Base-by-base conservation (phyloP, 2,329 filamentous ascomycete genomes). In the Clonostachys rosea region DNA sequence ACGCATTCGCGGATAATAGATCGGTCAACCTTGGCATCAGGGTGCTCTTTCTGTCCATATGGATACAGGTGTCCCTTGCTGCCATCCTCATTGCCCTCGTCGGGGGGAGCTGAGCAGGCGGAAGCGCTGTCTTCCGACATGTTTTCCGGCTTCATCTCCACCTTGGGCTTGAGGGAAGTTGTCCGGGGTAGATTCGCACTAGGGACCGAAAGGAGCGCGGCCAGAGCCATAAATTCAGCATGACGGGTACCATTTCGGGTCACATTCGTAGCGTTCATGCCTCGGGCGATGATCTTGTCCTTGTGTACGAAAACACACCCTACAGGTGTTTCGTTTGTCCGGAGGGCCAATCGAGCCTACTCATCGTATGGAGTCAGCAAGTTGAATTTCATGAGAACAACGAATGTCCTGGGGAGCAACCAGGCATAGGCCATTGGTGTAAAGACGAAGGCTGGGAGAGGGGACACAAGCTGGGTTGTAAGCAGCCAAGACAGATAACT, bases 221-320 rank as follows among this genome's bases (percentile, higher is more conserved):
- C 73, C 42, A 99, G 77, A 43, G 91, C 94, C 68, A 97, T 85
- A 61, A 97, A 95, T 65, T 99, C 94, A 41, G 94, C 94, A 66
- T 99, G 94, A 24, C 91, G 84, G 42, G 94, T 97, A 41, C 94
- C 94, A 71, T 95, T 84, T 43, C 92, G 83, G 24, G 88, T 94
- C 56, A 88, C 78, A 59, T 96, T 99, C 46, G 94, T 99, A 53
- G 95, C 94, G 59, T 99, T 99, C 88, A 96, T 96, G 52, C 94
- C 94, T 52, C 79, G 81, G 40, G 89, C 91, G 54, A 99, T 91
- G 53, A 96, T 78, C 55, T 82, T 76, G 54, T 83, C 85, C 30
- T 89, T 69, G 62, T 91, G 80, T 18, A 97, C 91, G 46, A 99
- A 84, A 34, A 99, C 91, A 66, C 94, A 99, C 43, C 94, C 95